phyloP scores from a whole-genome alignment of 2,329 filamentous ascomycete species.

The Aschersonia sp. region DNA sequence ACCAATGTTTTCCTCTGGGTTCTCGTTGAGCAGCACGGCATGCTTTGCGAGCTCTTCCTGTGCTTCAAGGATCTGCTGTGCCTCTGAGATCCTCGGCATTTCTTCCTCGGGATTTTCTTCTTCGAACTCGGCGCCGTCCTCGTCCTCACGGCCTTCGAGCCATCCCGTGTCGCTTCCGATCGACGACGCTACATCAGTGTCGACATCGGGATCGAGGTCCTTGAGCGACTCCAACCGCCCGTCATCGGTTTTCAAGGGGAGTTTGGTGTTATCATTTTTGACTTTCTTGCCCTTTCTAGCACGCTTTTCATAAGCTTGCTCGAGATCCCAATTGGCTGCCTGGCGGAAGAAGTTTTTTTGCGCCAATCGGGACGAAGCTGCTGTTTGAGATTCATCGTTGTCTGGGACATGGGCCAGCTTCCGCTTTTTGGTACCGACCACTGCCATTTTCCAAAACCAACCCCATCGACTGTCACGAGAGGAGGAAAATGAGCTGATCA shows the following conservation, averaged over 20 bases:
- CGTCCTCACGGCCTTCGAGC: conserved; percentile 45
- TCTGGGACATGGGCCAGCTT: conserved; percentile 39
- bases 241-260: conserved; percentile 79
- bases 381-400: conserved; percentile 26
- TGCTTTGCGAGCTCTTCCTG: conserved; percentile 87
- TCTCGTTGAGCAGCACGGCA: conserved; percentile 70
- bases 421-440: conserved; percentile 38
- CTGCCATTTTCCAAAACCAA: conserved; percentile 24
- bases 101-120: conserved; percentile 23
- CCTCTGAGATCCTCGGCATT: conserved; percentile 53
- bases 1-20: conserved; percentile 78
- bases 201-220: conserved; percentile 38
- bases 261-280: conserved; percentile 53
- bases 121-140: conserved; percentile 32
- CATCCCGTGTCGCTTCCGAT: conserved; percentile 47
- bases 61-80: conserved; percentile 69
- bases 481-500: not conserved
- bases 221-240: conserved; percentile 53
- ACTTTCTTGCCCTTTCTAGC: conserved; percentile 67
- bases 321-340: conserved; percentile 76
- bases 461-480: not conserved
- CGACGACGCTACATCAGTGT: conserved; percentile 35
- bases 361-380: conserved; percentile 21
- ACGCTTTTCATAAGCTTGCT: conserved; percentile 77
- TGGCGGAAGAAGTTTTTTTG: conserved; percentile 56